Conservation (phyloP, 768 basidiomycete species). For the Tricholoma terreum region DNA sequence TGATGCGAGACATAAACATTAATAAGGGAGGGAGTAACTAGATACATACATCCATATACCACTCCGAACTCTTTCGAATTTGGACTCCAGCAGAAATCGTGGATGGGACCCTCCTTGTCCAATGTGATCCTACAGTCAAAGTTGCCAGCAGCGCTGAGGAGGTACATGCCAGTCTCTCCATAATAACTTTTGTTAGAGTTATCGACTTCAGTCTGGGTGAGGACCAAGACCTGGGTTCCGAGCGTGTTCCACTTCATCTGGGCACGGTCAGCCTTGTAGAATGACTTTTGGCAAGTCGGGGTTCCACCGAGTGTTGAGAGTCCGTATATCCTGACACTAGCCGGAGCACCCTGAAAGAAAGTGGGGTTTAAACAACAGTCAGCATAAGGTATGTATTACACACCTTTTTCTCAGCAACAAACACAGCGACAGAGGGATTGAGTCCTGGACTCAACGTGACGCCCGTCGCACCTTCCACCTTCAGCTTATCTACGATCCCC, state of each 20-base stretch:
- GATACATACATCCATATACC: constrained; percentile 87
- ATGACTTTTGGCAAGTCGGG: constrained; percentile 85
- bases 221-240: constrained; percentile 86
- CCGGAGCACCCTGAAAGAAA: constrained; percentile 70
- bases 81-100: constrained; percentile 95
- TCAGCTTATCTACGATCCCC: constrained; percentile 78
- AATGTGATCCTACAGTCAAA: constrained; percentile 87
- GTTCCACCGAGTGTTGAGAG: constrained; percentile 54
- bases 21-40: not conserved
- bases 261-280: constrained; percentile 93
- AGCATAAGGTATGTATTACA: constrained; percentile 12
- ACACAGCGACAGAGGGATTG: constrained; percentile 88
- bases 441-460: constrained; percentile 78
- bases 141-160: constrained; percentile 88
- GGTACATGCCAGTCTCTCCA: constrained; percentile 93
- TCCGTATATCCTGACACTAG: constrained; percentile 80
- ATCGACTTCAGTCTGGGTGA: constrained; percentile 96
- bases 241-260: constrained; percentile 95
- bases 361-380: not conserved
- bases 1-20: constrained; percentile 1
- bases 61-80: constrained; percentile 97
- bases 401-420: constrained; percentile 92
- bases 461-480: constrained; percentile 77
- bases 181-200: constrained; percentile 98
- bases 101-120: constrained; percentile 97